phyloP scores from a whole-genome alignment of 768 basidiomycete species.

The Thelephora aurantiotincta region DNA sequence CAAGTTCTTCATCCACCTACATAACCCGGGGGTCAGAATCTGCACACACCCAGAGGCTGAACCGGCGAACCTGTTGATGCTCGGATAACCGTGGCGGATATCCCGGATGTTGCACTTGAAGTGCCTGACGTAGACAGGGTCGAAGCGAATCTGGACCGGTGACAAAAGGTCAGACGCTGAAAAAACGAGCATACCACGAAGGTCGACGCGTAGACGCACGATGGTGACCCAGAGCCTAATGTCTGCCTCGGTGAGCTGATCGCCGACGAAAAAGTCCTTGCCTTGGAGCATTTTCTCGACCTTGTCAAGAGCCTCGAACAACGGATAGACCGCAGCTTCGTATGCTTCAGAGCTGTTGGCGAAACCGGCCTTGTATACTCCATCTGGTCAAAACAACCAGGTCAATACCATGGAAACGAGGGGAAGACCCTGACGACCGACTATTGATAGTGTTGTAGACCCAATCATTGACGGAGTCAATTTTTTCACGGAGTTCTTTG shows the following conservation, averaged over 20 bases:
- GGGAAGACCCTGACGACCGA: slow-evolving; percentile 20
- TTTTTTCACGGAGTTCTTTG: slow-evolving; percentile 48
- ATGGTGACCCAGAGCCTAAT: slow-evolving; percentile 88
- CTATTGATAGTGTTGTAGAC: slow-evolving; percentile 79
- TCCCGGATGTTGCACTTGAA: slow-evolving; percentile 90
- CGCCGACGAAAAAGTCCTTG: slow-evolving; percentile 78
- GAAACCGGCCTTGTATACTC: slow-evolving; percentile 85
- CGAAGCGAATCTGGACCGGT: slow-evolving; percentile 58
- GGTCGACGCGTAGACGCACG: slow-evolving; percentile 26
- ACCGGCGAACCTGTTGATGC: slow-evolving; percentile 46
- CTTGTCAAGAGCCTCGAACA: slow-evolving; percentile 72
- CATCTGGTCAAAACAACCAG: slow-evolving; percentile 28
- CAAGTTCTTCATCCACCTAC: slow-evolving; percentile 68
- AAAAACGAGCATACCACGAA: neutral
- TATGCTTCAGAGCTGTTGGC: slow-evolving; percentile 75
- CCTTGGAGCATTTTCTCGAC: slow-evolving; percentile 66
- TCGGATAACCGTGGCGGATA: slow-evolving; percentile 80
- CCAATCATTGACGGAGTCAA: slow-evolving; percentile 78
- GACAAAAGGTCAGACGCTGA: neutral
- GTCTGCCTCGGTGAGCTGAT: slow-evolving; percentile 71
- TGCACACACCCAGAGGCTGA: slow-evolving; percentile 2
- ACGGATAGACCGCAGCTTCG: slow-evolving; percentile 51
- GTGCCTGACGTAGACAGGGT: slow-evolving; percentile 79
- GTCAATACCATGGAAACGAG: neutral
- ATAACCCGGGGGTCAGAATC: neutral